These are phyloP conservation scores for Eucalyptus camaldulensis DNA, from an alignment of 345 rosid species.

Conservation along the genomic window DNA sequence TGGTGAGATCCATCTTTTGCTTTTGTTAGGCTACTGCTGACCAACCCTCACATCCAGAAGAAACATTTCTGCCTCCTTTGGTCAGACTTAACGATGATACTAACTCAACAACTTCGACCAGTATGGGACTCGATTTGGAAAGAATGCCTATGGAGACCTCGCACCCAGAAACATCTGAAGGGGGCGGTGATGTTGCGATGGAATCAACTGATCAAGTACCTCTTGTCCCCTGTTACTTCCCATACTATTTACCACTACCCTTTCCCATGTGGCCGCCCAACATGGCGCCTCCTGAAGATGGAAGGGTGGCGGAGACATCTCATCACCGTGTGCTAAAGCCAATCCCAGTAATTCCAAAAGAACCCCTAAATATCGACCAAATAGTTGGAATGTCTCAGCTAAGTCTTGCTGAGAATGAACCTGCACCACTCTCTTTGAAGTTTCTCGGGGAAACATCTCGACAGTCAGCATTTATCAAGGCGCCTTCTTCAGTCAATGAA, in stretches of 20 bases:
- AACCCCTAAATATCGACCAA: slow-evolving; percentile 61
- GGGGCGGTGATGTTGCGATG: slow-evolving; percentile 16
- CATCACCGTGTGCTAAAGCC: slow-evolving; percentile 64
- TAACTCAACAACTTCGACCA: slow-evolving; percentile 33
- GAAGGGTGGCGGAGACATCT: slow-evolving; percentile 11
- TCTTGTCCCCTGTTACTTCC: slow-evolving; percentile 29
- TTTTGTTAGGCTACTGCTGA: slow-evolving; percentile 48
- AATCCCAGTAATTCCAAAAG: slow-evolving; percentile 46
- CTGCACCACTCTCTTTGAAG: slow-evolving; percentile 46
- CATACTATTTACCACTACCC: slow-evolving; percentile 44
- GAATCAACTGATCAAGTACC: slow-evolving; percentile 18
- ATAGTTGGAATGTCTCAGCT: slow-evolving; percentile 76
- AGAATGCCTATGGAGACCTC: slow-evolving; percentile 28
- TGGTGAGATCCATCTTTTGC: neutral
- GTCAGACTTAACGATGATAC: slow-evolving; percentile 18
- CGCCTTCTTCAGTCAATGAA: slow-evolving; percentile 33
- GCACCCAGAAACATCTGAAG: slow-evolving; percentile 23
- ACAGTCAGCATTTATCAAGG: slow-evolving; percentile 76
- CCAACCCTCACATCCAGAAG: slow-evolving; percentile 43
- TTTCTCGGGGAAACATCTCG: slow-evolving; percentile 54
- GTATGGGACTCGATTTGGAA: slow-evolving; percentile 46
- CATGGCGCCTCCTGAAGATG: slow-evolving; percentile 13
- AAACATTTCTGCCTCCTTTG: slow-evolving; percentile 23
- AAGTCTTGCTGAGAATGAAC: slow-evolving; percentile 43
- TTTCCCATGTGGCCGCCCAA: slow-evolving; percentile 50